Evolutionary conservation across 2,329 filamentous ascomycete species (phyloP), one percentile per base, ranked within the genome.

Genomic region (Diaporthe vexans): DNA sequence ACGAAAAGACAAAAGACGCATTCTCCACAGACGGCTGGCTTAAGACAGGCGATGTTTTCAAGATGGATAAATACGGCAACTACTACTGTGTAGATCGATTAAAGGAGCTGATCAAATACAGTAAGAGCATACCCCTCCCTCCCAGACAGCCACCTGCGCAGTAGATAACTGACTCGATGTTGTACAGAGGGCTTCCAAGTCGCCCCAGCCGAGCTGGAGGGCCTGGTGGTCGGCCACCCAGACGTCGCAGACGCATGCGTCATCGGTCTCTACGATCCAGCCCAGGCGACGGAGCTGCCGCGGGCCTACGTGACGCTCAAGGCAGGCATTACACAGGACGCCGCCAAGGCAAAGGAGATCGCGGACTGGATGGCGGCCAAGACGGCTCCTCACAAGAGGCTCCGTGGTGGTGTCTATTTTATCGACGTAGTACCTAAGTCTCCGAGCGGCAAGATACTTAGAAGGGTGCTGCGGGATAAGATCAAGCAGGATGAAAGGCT

Each of bases 51-150:
- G 95, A 98, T 79, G 91, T 98, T 35, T 94, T 94, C 5, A 92
- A 94, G 77, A 90, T 94, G 79, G 94, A 97, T 80, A 85, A 88
- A 59, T 88, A 94, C 67, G 94, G 94, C 40, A 94, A 97, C 80
- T 94, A 97, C 79, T 98, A 92, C 85, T 96, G 98, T 81, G 97
- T 95, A 0, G 95, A 98, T 81, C 92, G 95, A 9, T 87, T 95
- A 48, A 95, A 94, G 85, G 90, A 91, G 81, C 79, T 92, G 73
- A 91, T 92, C 80, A 89, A 89, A 79, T 89, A 89, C 77, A 89
- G 88, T 89, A 80, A 80, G 87, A 82, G 15, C 26, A 21, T 46
- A 13, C 8, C 21, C 10, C 6, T 9, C 69, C 51, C 24, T 11
- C 40, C 19, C 13, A 29, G 5, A 26, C 21, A 15, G 35, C 52